Base-by-base conservation (phyloP, 495 filamentous ascomycete species). In the Venustampulla echinocandica region DNA sequence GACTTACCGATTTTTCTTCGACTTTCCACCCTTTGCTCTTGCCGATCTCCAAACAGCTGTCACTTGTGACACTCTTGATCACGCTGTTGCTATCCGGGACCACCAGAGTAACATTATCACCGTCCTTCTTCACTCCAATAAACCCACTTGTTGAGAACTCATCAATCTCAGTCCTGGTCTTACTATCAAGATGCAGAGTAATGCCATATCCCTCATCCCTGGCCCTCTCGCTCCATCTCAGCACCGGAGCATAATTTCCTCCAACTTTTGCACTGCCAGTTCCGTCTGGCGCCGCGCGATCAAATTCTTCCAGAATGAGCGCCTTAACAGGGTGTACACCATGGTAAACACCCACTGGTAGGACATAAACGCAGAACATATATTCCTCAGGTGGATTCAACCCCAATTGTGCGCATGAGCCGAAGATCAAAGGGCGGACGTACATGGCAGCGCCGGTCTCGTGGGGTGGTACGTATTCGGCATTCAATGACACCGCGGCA, bases 61-160 rank as follows among this genome's bases (percentile, higher is more conserved):
- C 74, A 11, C 77, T 79, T 0, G 89, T 95, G 25, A 95, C 82
- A 47, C 82, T 87, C 52, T 85, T 70, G 59, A 95, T 95, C 17
- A 88, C 84, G 50, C 77, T 85, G 54, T 74, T 81, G 53, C 81
- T 86, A 61, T 90, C 80, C 4, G 90, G 86, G 41, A 86, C 80
- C 3, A 90, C 80, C 0, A 95, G 61, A 13, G 77, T 90, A 13
- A 83, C 69, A n/a, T 70, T 47, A 2, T 69, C 73, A 0, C 74
- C 73, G 1, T 77, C 67, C 32, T 77, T 73, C 52, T 74, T 67
- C 4, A 82, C 81, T 0, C 85, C 89, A 44, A 94, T 79, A 50
- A 95, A 93, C 1, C 84, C 89, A 25, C 77, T 82, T 0, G 89
- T 95, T 40, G 82, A 87, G 52, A 95, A 95, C 68, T 95, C 89